phyloP scores from a whole-genome alignment of 306 rosid species.

The Urtica urens region DNA sequence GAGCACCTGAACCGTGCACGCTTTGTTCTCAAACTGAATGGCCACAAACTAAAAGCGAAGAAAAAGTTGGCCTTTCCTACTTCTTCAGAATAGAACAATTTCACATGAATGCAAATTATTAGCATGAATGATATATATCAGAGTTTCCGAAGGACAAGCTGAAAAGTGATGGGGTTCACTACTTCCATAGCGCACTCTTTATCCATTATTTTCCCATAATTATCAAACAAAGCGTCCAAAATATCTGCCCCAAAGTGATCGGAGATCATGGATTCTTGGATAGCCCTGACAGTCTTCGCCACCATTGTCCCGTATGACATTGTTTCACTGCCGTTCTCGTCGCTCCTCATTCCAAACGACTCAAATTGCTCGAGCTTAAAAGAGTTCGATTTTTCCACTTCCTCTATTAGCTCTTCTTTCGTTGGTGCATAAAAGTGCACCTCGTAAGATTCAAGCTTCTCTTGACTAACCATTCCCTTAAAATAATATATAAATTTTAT shows the following conservation, averaged over 20 bases:
- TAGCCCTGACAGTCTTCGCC: constrained; percentile 71
- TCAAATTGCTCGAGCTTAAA: constrained; percentile 53
- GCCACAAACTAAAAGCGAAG: too few species aligned
- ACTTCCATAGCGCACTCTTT: constrained; percentile 44
- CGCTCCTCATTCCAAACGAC: constrained; percentile 39
- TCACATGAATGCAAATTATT: too few species aligned
- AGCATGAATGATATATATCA: too few species aligned
- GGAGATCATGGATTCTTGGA: constrained; percentile 72
- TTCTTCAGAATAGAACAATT: too few species aligned
- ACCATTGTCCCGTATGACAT: constrained; percentile 44
- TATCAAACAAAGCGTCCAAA: constrained; percentile 55
- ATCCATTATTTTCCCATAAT: constrained; percentile 39
- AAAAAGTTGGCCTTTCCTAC: too few species aligned
- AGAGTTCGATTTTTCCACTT: constrained; percentile 56
- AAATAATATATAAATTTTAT: too few species aligned
- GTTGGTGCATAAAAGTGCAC: constrained; percentile 91
- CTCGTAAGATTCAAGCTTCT: constrained; percentile 64
- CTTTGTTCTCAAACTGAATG: too few species aligned
- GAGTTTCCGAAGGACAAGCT: constrained; percentile 48
- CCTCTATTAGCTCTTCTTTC: constrained; percentile 58
- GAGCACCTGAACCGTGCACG: too few species aligned
- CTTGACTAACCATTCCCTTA: constrained; percentile 70
- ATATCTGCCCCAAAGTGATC: constrained; percentile 65
- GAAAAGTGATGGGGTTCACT: constrained; percentile 47
- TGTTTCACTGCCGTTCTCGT: constrained; percentile 1